Conservation (phyloP, 1,284 basidiomycete genomes). For the Pseudozyma tsukubaensis region DNA sequence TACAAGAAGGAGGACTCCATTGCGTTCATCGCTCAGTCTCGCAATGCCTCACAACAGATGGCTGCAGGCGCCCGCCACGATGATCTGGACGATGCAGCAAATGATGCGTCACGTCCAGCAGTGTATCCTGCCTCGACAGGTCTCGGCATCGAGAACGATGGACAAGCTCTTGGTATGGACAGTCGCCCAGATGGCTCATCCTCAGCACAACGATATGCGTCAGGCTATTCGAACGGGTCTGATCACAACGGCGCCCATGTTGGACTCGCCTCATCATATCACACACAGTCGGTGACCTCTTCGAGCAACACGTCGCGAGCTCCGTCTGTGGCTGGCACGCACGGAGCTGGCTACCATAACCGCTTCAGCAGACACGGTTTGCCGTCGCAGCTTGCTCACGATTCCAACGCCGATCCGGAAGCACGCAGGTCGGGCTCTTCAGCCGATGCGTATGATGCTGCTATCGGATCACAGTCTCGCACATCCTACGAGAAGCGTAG, state of each 20-base stretch:
- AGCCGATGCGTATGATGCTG: neutral
- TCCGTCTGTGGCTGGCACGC: conserved; percentile 27
- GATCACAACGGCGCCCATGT: conserved; percentile 1
- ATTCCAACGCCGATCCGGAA: conserved; percentile 8
- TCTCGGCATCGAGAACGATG: conserved; percentile 20
- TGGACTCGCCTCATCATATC: conserved; percentile 17
- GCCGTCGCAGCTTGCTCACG: conserved; percentile 12
- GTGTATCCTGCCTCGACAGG: conserved; percentile 13
- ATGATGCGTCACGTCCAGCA: neutral
- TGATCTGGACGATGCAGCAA: conserved; percentile 8
- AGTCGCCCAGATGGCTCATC: neutral
- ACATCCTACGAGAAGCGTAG: conserved; percentile 15
- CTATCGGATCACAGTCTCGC: neutral
- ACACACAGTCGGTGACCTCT: neutral
- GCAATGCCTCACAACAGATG: conserved; percentile 26
- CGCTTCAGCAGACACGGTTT: conserved; percentile 41
- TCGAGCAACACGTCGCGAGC: conserved; percentile 34
- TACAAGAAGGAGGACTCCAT: conserved; percentile 53
- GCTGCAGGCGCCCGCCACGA: conserved; percentile 3
- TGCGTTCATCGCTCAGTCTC: conserved; percentile 36
- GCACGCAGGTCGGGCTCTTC: conserved; percentile 1
- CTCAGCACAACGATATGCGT: neutral
- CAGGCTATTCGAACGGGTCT: neutral
- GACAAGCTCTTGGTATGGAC: neutral
- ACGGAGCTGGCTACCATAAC: conserved; percentile 33